Conservation (phyloP, 1,284 basidiomycete species). For the Cryptococcus maquisensis region DNA sequence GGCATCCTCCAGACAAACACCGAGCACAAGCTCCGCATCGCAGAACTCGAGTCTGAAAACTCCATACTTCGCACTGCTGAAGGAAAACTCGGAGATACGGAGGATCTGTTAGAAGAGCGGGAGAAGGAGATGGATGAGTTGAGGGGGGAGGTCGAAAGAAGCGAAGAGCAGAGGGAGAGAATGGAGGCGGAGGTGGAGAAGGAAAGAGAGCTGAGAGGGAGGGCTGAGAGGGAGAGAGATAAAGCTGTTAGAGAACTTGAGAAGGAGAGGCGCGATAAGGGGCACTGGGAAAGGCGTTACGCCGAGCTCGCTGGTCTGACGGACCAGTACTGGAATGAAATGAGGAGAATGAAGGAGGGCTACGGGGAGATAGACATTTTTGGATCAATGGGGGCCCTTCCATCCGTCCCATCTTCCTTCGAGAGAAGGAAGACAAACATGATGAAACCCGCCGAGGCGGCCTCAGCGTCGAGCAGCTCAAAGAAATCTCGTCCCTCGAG, state of each 20-base stretch:
- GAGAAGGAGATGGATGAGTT: conserved; percentile 3
- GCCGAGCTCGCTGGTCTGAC: no score
- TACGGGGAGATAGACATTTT: not conserved
- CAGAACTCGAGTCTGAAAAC: conserved; percentile 39
- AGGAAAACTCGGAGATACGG: conserved; percentile 24
- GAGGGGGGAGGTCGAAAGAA: not conserved
- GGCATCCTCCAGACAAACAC: conserved; percentile 36
- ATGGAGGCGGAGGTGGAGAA: conserved; percentile 1
- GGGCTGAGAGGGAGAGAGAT: not conserved
- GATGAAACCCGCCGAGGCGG: no score
- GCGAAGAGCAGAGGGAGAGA: not conserved
- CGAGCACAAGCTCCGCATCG: conserved; percentile 37
- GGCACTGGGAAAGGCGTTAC: conserved; percentile 5
- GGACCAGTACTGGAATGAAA: conserved; percentile 5
- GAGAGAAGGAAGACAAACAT: no score
- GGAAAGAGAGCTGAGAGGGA: conserved; percentile 3
- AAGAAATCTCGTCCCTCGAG: no score
- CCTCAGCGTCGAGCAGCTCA: no score
- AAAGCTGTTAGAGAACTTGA: conserved; percentile 7
- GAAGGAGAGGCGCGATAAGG: not conserved
- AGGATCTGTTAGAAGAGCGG: conserved; percentile 27
- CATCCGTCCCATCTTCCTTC: not conserved
- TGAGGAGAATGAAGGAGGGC: conserved; percentile 5
- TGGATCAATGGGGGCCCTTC: not conserved
- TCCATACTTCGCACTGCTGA: conserved; percentile 30